Base-by-base conservation (phyloP, 495 filamentous ascomycete species). In the Talaromyces stipitatus region DNA sequence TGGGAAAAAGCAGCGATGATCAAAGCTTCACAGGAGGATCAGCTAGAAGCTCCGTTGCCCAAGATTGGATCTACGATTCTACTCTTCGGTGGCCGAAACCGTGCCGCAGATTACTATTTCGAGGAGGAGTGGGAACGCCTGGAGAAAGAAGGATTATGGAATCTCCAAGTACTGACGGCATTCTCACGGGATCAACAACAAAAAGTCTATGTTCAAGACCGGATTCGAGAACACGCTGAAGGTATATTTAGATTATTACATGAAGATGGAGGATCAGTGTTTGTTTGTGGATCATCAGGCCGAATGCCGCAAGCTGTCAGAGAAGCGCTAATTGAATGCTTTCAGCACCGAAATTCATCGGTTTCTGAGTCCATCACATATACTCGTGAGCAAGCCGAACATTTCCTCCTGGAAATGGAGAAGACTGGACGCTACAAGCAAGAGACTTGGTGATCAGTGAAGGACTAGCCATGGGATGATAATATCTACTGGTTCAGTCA, bases 131-230 rank as follows among this genome's bases (percentile, higher is more conserved):
- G 91, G 92, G 55, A 65, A 18, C 61, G 69, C 22, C 56, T 77
- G 7, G 58, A 61, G 11, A 64, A 66, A 26, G 33, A 68, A 22
- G 55, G 27, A 10, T n/a, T 53, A 2, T 67, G 74, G 20, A 65
- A 70, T 0, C 50, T 88, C 7, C 68, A 78, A 20, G 82, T 95
- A 11, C 71, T 83, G 56, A 84, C 90, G 2, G 92, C 92, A 0
- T 97, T 96, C 63, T 97, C 94, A 1, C 75, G 94, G 2, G 84
- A 90, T 60, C 83, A 88, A 67, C 67, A 69, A 28, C 74, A 83
- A 58, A 96, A 96, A 70, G 67, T 87, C 26, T 99, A 99, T 64
- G 92, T 99, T 9, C 94, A 99, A 64, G 84, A 96, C 68, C 72
- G 85, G 3, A 82, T 99, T 46, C 79, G 85, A 0, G 70, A 84